A percentile compares a stretch with the other conserved stretches of the same genome.
These are phyloP conservation scores for Solanum etuberosum DNA, from an alignment of 257 asterid species.

Conservation along the genomic window DNA sequence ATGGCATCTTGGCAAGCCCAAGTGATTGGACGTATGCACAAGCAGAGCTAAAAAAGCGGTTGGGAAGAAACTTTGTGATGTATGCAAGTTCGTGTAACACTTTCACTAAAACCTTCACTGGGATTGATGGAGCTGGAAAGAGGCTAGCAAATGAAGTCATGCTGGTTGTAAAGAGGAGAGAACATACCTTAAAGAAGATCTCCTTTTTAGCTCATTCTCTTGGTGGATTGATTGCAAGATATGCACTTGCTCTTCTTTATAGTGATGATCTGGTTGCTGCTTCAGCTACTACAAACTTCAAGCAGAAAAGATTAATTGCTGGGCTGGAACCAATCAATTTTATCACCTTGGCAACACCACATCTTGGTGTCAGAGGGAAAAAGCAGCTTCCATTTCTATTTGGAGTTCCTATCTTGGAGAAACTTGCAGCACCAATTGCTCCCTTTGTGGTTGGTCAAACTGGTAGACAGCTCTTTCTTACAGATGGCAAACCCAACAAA, in stretches of 20 bases:
- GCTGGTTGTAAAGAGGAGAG: conserved; percentile 50
- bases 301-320: conserved; percentile 42
- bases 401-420: conserved; percentile 76
- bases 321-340: conserved; percentile 85
- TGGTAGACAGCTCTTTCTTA: conserved; percentile 32
- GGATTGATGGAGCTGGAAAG: conserved; percentile 83
- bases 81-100: conserved; percentile 77
- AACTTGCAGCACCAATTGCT: conserved; percentile 84
- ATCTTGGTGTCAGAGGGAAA: conserved; percentile 94
- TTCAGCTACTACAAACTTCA: conserved; percentile 13
- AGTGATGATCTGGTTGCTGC: conserved; percentile 9
- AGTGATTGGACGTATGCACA: conserved; percentile 80
- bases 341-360: conserved; percentile 95
- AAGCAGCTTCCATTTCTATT: conserved; percentile 92
- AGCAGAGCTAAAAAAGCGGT: conserved; percentile 64
- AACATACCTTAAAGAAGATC: conserved; percentile 53
- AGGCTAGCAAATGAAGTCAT: conserved; percentile 88
- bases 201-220: conserved; percentile 96
- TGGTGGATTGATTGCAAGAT: conserved; percentile 93
- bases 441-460: conserved; percentile 26
- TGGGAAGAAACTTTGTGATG: conserved; percentile 66
- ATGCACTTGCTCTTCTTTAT: conserved; percentile 69
- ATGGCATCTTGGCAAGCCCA: conserved; percentile 91
- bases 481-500: conserved; percentile 46
- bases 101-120: conserved; percentile 78